Evolutionary conservation across 768 basidiomycete genomes (phyloP), one percentile per base, ranked within the genome.

Genomic region (Leccinum obscurum): DNA sequence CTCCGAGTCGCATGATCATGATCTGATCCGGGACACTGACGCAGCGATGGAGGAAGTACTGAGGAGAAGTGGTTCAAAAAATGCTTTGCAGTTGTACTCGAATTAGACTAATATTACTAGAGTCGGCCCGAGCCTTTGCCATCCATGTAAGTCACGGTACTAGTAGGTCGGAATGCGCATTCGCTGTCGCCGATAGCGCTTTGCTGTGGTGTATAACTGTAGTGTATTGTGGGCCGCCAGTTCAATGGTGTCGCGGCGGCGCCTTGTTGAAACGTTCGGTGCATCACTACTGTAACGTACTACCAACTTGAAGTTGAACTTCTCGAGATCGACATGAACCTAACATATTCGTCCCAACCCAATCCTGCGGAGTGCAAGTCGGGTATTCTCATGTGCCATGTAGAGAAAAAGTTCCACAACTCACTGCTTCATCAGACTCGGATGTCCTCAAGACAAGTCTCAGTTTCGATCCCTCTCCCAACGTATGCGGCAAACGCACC

Each of bases 401-500:
- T 48, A 54, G 39, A 39, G 22, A 8, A 41, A 35, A 39, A 11
- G 53, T 22, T 24, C 52, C 41, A n/a, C 48, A 53, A 50, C 39
- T 41, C 17, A 52, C 24, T 3, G 14, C 46, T 17, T 24, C 49
- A 20, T 7, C 52, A 17, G 30, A 39, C 20, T 49, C 17, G 26
- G 54, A 46, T 22, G 26, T 49, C 37, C n/a, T 32, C 52, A 30
- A 41, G n/a, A 14, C 39, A 4, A 34, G 30, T 51, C 39, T 28
- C 26, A 34, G 3, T 15, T 28, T 34, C 7, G 22, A 24, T 46
- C 8, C 51, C 2, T 51, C 54, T 28, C 22, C 48, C 24, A 41
- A 30, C 20, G 17, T n/a, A 24, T 41, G 24, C 17, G 15, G 2
- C 26, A 71, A 64, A 52, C 66, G 64, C 52, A 72, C 68, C 2